Base-by-base conservation (phyloP, 129 eudicot species). In the Tagetes erecta region DNA sequence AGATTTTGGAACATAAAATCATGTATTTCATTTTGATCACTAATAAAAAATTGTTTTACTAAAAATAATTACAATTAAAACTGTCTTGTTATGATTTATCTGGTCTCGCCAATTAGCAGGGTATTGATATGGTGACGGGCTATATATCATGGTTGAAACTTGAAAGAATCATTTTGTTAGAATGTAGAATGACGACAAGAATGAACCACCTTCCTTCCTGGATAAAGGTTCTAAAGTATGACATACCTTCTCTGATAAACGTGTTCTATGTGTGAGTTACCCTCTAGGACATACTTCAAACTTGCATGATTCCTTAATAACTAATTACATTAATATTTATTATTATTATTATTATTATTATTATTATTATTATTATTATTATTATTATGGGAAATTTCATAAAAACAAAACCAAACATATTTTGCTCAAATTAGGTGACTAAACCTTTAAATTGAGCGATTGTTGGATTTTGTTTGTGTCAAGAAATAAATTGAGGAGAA, bases 201-300 rank as follows among this genome's bases (percentile, higher is more conserved):
- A 47, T 60, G 78, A 74, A 37, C 14, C 62, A 63, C 49, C 78
- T 74, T 74, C 71, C 62, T 8, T 74, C 71, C 62, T 8, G 13
- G 51, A 35, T 60, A 8, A 42, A 30, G 39, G 63, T 59, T 62
- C 6, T 34, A n/a, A 46, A 50, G 67, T 47, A 74, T 74, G 78
- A 46, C 71, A 63, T 20, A 36, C 71, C 78, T 62, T 62, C 70
- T 14, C 40, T 6, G 3, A 8, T n/a, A 62, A 11, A 46, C 37
- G 41, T 49, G 30, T 47, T 20, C 7, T 31, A 47, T 46, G 78
- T 63, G 67, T 49, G 71, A 63, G 13, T n/a, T n/a, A 62, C 39
- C 46, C 11, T 39, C 67, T 71, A 50, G 3, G 20, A 40, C 39
- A 53, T 47, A 35, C 6, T 12, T 47, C 2, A 11, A 0, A 69